Conservation (phyloP, 2,329 filamentous ascomycete genomes). For the Neofusicoccum sp. region DNA sequence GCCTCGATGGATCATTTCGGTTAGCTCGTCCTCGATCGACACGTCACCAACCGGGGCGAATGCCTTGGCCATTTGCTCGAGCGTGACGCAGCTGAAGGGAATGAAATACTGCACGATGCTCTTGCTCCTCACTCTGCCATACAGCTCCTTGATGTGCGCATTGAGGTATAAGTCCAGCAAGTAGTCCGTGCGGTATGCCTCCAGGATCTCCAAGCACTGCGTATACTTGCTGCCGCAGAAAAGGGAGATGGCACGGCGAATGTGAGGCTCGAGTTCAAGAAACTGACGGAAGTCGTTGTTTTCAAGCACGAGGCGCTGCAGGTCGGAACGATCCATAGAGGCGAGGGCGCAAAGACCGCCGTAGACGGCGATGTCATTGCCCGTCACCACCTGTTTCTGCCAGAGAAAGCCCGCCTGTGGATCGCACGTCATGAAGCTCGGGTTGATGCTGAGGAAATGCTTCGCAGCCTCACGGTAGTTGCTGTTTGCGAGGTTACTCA, state of each 20-base stretch:
- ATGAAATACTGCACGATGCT: conserved; percentile 91
- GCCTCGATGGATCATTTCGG: conserved; percentile 71
- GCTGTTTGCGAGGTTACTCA: conserved; percentile 58
- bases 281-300: conserved; percentile 84
- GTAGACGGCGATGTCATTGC: conserved; percentile 89
- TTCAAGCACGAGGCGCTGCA: conserved; percentile 75
- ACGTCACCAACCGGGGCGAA: conserved; percentile 62
- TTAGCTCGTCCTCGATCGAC: conserved; percentile 69
- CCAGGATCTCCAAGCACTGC: conserved; percentile 76
- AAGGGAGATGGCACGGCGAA: conserved; percentile 83
- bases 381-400: conserved; percentile 70
- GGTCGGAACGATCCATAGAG: conserved; percentile 75
- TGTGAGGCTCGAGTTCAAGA: conserved; percentile 88
- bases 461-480: conserved; percentile 67
- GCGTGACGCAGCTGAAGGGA: conserved; percentile 82
- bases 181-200: conserved; percentile 79
- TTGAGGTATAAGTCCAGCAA: conserved; percentile 86
- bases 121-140: conserved; percentile 76
- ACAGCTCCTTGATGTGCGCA: conserved; percentile 68
- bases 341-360: conserved; percentile 87
- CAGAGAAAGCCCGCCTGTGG: conserved; percentile 50
- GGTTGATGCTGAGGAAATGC: conserved; percentile 65
- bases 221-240: conserved; percentile 92
- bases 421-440: conserved; percentile 43
- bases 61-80: conserved; percentile 72